Base-by-base conservation (phyloP, 331 rosid species). In the Prunus yedoensis region DNA sequence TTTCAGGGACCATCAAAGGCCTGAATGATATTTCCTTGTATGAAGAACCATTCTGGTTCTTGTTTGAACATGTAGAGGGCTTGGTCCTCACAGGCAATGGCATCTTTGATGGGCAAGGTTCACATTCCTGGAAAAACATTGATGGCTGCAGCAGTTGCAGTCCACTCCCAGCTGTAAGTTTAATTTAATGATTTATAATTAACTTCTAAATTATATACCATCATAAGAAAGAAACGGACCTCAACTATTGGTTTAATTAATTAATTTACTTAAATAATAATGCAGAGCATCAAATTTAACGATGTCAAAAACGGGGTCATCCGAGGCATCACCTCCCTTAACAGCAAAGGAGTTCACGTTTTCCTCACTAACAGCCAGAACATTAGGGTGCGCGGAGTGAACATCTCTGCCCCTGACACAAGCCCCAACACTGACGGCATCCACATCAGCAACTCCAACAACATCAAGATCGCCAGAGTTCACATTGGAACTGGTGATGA, bases 401-500 rank as follows among this genome's bases (percentile, higher is more conserved):
- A 77, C 53, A 20, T 92, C n/a, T 3, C 11, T 14, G 99, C 97
- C 12, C 99, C 97, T 0, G 85, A 0, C 0, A 74, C 83, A 2
- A 94, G 99, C 78, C 97, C 96, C 14, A 94, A 94, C 77, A 92
- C 99, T 0, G 99, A 94, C 68, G 99, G 99, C 23, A 88, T 90
- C 73, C 99, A 89, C 68, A 18, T 90, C 2, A 94, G 99, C 74
- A 83, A 62, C 84, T 86, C 97, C 3, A 68, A 71, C 78, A 79
- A 74, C 38, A 83, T 94, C 5, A 81, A 10, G 35, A 45, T 94
- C 1, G 62, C 91, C 15, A 83, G 75, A 79, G 51, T 80, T 45
- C 38, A 49, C 70, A 86, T 94, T 50, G 60, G 28, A 62, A 94
- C 99, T 0, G 97, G 99, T 5, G 97, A 94, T 75, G 99, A 94